phyloP scores from a whole-genome alignment of 2,329 filamentous ascomycete species.

The Aspergillus unguis region DNA sequence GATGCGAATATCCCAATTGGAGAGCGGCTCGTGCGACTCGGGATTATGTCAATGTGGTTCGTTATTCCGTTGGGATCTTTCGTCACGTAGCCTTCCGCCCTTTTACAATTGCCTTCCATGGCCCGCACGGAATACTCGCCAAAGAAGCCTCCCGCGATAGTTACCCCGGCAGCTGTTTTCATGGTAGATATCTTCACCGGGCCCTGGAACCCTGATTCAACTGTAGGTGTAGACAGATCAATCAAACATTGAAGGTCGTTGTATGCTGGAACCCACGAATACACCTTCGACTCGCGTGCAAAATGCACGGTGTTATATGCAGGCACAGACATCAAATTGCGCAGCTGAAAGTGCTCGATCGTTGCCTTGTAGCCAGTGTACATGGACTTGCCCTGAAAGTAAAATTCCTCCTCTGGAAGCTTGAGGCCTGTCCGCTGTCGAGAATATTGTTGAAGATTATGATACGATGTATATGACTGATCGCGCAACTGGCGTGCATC shows the following conservation, averaged over 20 bases:
- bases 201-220: conserved; percentile 34
- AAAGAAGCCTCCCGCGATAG: conserved; percentile 56
- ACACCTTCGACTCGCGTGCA: conserved; percentile 46
- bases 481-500: conserved; percentile 40
- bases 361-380: conserved; percentile 49
- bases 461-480: conserved; percentile 41
- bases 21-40: conserved; percentile 45
- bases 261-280: conserved; percentile 49
- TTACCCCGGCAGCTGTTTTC: conserved; percentile 47
- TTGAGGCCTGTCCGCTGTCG: conserved; percentile 23
- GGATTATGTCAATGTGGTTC: conserved; percentile 56
- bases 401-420: conserved; percentile 43
- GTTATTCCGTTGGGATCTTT: conserved; percentile 52
- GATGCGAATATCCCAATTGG: conserved; percentile 56
- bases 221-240: conserved; percentile 45
- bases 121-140: conserved; percentile 55
- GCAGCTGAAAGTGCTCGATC: conserved; percentile 59
- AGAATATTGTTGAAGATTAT: conserved; percentile 35
- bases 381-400: conserved; percentile 50
- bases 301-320: conserved; percentile 57
- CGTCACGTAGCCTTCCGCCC: conserved; percentile 48
- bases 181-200: conserved; percentile 53
- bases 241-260: conserved; percentile 43
- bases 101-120: conserved; percentile 30
- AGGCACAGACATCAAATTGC: conserved; percentile 55